A percentile compares a stretch with the other conserved stretches of the same genome.
These are phyloP conservation scores for Xylaria sp. DNA, from an alignment of 495 filamentous ascomycete genomes.

Conservation along the genomic window DNA sequence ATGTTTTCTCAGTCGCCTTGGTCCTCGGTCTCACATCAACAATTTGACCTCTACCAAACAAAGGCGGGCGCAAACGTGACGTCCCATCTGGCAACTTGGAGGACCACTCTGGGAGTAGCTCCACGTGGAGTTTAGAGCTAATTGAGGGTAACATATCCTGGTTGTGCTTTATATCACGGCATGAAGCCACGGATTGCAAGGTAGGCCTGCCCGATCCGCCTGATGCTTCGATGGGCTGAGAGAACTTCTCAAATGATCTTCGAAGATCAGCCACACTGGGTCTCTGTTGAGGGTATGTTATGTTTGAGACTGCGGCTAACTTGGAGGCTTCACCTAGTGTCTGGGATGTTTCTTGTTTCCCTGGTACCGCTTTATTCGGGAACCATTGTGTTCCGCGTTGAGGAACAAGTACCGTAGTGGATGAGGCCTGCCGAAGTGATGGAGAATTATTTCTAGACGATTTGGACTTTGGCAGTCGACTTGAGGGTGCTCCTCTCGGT, in stretches of 20 bases:
- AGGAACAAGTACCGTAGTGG: constrained; percentile 15
- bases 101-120: not conserved
- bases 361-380: not conserved
- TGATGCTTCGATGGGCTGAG: not conserved
- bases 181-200: not conserved
- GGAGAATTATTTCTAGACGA: constrained; percentile 23
- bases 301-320: not conserved
- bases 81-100: not conserved
- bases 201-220: not conserved
- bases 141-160: not conserved
- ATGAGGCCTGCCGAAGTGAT: constrained; percentile 28
- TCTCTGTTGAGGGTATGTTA: constrained; percentile 25
- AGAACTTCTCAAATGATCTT: constrained; percentile 41
- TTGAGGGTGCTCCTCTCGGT: constrained; percentile 8
- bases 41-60: constrained; percentile 14
- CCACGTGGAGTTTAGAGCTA: not conserved
- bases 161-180: not conserved
- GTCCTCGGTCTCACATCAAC: constrained; percentile 4
- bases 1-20: not conserved
- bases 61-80: not conserved
- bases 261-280: constrained; percentile 48
- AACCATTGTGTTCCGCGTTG: not conserved
- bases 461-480: constrained; percentile 17
- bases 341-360: not conserved
- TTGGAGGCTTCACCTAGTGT: not conserved